Evolutionary conservation across 2,329 filamentous ascomycete species (phyloP).

Genomic region (Aspergillus floridensis): DNA sequence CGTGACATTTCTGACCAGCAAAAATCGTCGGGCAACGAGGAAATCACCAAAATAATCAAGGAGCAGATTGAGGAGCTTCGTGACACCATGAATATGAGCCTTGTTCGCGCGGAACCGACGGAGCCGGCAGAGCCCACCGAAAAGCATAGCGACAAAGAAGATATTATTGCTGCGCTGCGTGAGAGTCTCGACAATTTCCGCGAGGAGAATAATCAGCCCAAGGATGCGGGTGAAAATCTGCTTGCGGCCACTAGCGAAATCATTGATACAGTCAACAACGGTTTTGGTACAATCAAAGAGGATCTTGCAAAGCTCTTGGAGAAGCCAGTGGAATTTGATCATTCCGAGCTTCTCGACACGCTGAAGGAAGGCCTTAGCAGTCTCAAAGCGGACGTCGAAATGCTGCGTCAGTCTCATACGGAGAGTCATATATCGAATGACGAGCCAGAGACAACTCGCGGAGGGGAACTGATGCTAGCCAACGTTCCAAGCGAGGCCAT

Average conservation of each 20-base stretch:
- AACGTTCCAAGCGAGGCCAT: slow-evolving; percentile 28
- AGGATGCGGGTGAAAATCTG: slow-evolving; percentile 55
- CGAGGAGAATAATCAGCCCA: slow-evolving; percentile 54
- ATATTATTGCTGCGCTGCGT: slow-evolving; percentile 57
- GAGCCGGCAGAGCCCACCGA: slow-evolving; percentile 7
- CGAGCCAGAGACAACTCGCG: slow-evolving; percentile 50
- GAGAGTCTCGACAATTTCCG: slow-evolving; percentile 45
- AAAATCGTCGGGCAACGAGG: slow-evolving; percentile 25
- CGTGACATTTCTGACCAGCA: slow-evolving; percentile 46
- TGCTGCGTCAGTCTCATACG: slow-evolving; percentile 60
- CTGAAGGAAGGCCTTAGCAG: slow-evolving; percentile 77
- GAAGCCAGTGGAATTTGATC: slow-evolving; percentile 78
- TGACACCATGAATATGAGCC: slow-evolving; percentile 41
- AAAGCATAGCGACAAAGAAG: slow-evolving; percentile 49
- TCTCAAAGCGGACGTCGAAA: slow-evolving; percentile 74
- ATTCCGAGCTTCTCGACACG: slow-evolving; percentile 85
- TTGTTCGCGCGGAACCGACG: slow-evolving; percentile 38
- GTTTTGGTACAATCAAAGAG: slow-evolving; percentile 69
- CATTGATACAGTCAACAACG: slow-evolving; percentile 62
- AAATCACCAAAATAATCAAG: slow-evolving; percentile 49
- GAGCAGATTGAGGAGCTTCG: slow-evolving; percentile 62
- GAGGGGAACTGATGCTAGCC: slow-evolving; percentile 58
- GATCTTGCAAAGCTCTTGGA: slow-evolving; percentile 74
- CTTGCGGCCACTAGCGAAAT: slow-evolving; percentile 57
- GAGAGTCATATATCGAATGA: slow-evolving; percentile 46